Base-by-base conservation (phyloP, 75 land plant species). In the Pinus taeda region DNA sequence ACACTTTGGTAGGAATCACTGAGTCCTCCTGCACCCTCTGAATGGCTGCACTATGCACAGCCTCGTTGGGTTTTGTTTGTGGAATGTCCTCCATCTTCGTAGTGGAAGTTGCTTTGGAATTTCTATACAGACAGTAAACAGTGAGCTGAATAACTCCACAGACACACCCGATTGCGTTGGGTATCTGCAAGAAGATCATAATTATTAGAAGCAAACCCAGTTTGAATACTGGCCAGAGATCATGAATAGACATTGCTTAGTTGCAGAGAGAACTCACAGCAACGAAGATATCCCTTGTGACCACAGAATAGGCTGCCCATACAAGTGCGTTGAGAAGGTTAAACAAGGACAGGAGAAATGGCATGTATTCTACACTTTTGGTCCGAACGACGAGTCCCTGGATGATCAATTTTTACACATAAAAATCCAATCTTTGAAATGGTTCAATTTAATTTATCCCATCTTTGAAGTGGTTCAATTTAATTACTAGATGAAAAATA, bases 111-210 rank as follows among this genome's bases (percentile, higher is more conserved):
- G 45, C 5, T 42, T 42, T 42, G 6, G 81, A 80, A 56, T 81
- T 78, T 72, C 69, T 64, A 75, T 81, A 85, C 17, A 75, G 15
- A 30, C 59, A 39, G 29, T 79, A 85, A 55, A 85, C 1, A 37
- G 56, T 37, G 12, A 85, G 77, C 66, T 85, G 86, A 4, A 57
- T 66, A 9, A 82, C 60, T 20, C 85, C 75, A 53, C 70, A 60
- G 5, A 78, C 30, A 37, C 66, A 71, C 53, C 86, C 86, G 5
- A 78, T 37, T 60, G 80, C 84, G 65, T 85, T 85, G 42, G 86
- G 86, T 37, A 85, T 85, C 86, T 85, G 78, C 30, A 56, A 7
- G 22, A 64, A 37, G 29, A 17, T 21, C 13, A 75, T 11, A 30
- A 73, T 4, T 22, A 2, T 33, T 17, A 12, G 20, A 9, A 45